Percentiles rank a stretch among this genome's conserved stretches.
Evolutionary conservation across 345 rosid species (phyloP).

Genomic region (Physaria fendleri): DNA sequence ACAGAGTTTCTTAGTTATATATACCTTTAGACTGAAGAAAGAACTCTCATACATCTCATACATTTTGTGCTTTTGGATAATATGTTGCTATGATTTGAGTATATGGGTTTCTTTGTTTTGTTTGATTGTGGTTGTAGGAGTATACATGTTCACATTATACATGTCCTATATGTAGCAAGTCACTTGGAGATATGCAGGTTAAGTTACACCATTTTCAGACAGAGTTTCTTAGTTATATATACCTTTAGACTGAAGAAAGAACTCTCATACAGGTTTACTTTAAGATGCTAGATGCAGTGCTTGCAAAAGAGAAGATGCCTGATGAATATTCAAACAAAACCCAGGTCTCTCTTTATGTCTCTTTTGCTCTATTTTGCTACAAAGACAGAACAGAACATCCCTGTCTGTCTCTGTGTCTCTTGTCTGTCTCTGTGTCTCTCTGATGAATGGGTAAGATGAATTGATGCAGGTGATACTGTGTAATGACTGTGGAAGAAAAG

Average conservation of each 20-base stretch:
- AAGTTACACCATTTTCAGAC: slow-evolving; percentile 23
- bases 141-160: slow-evolving; percentile 73
- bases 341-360: slow-evolving; percentile 56
- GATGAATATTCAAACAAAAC: slow-evolving; percentile 52
- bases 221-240: not conserved
- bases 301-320: slow-evolving; percentile 74
- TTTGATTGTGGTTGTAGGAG: slow-evolving; percentile 43
- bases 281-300: slow-evolving; percentile 67
- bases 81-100: too few relatives aligned
- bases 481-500: slow-evolving; percentile 71
- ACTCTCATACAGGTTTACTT: slow-evolving; percentile 55
- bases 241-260: not conserved
- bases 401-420: too few relatives aligned
- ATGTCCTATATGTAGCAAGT: slow-evolving; percentile 94
- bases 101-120: too few relatives aligned
- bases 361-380: not conserved
- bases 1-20: not conserved
- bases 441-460: not conserved
- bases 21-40: not conserved
- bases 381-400: not conserved
- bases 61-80: too few relatives aligned
- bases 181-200: slow-evolving; percentile 96
- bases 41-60: slow-evolving; percentile 24
- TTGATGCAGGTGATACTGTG: slow-evolving; percentile 47
- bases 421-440: too few relatives aligned